These are phyloP conservation scores for Artemisia annua DNA, from an alignment of 129 eudicot genomes.

Conservation along the genomic window DNA sequence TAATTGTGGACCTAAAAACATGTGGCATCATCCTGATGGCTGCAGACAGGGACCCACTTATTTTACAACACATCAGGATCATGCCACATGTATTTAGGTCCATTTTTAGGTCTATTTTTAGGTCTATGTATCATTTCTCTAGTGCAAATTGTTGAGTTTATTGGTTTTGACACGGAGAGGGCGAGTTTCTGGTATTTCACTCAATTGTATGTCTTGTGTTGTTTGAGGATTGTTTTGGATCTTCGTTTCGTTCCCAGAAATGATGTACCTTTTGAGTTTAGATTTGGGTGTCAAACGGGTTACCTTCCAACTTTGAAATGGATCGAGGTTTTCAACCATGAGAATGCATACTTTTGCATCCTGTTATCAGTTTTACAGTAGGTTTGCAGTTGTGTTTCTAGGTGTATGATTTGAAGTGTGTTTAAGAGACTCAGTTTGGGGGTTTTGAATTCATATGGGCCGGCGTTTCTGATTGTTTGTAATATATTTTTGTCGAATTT, in stretches of 20 bases:
- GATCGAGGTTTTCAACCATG: background rate
- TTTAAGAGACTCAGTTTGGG: conserved; percentile 5
- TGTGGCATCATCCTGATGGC: too few relatives aligned
- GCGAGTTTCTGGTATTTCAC: too few relatives aligned
- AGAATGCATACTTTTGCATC: background rate
- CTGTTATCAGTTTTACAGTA: background rate
- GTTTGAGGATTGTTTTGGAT: background rate
- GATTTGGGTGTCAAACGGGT: background rate
- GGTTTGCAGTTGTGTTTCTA: background rate
- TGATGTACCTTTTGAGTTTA: background rate
- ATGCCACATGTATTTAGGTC: too few relatives aligned
- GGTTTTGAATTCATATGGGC: background rate
- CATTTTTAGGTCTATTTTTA: too few relatives aligned
- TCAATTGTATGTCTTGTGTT: background rate
- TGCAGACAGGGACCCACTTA: too few relatives aligned
- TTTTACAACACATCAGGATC: too few relatives aligned
- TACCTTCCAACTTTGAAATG: background rate
- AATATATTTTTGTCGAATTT: background rate
- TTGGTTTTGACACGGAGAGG: too few relatives aligned
- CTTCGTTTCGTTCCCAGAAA: background rate
- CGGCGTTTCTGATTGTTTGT: too few relatives aligned
- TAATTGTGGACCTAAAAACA: too few relatives aligned
- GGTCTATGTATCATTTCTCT: too few relatives aligned
- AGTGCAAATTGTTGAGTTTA: too few relatives aligned
- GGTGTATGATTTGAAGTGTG: background rate